Evolutionary conservation across 1,284 basidiomycete genomes (phyloP).

Genomic region (Sporisorium graminicola): DNA sequence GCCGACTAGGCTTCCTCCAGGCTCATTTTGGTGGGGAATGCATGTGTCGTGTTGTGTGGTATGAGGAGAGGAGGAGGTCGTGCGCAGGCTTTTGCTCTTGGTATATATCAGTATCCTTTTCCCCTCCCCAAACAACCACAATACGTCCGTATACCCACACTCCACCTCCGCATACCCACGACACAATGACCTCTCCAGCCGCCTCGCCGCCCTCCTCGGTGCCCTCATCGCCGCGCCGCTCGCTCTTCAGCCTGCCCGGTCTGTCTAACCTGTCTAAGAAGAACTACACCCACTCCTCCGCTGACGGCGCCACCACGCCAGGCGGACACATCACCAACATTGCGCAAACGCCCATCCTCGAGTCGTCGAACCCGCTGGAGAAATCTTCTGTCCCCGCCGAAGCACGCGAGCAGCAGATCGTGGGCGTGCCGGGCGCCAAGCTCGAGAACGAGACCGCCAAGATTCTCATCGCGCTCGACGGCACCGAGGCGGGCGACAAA

Average conservation of each 20-base stretch:
- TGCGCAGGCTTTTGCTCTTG: neutral
- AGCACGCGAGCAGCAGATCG: slow-evolving; percentile 66
- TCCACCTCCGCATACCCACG: neutral
- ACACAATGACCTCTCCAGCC: slow-evolving; percentile 44
- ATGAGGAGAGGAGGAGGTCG: neutral
- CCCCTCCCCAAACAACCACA: neutral
- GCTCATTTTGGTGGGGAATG: neutral
- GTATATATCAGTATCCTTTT: slow-evolving; percentile 7
- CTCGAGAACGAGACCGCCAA: slow-evolving; percentile 50
- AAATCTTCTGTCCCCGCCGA: slow-evolving; percentile 58
- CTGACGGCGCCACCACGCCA: slow-evolving; percentile 37
- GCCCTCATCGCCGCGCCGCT: slow-evolving; percentile 43
- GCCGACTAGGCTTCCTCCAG: neutral
- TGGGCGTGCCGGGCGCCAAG: slow-evolving; percentile 54
- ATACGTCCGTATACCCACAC: neutral
- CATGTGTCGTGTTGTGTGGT: neutral
- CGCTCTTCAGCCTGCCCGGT: slow-evolving; percentile 34
- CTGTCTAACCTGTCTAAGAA: slow-evolving; percentile 34
- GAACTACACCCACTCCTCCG: slow-evolving; percentile 15
- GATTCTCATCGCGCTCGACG: slow-evolving; percentile 65
- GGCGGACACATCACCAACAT: slow-evolving; percentile 48
- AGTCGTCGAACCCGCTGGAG: slow-evolving; percentile 65
- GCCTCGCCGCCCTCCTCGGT: slow-evolving; percentile 38
- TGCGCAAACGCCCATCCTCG: slow-evolving; percentile 65
- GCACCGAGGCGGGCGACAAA: slow-evolving; percentile 66